Evolutionary conservation across 2,329 filamentous ascomycete species (phyloP).

Genomic region (Dothistroma septosporum): DNA sequence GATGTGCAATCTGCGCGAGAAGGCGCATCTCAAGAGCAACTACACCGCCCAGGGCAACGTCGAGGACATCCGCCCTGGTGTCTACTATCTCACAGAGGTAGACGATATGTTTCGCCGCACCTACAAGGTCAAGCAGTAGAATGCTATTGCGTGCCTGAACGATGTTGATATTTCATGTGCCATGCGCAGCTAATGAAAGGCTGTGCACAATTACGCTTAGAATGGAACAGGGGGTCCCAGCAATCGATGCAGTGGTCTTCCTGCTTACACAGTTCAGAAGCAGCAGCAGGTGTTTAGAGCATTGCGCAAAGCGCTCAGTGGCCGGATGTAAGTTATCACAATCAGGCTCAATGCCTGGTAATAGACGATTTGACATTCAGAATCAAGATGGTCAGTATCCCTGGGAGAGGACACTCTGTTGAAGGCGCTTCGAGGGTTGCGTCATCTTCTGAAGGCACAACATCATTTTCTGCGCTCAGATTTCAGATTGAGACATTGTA

Average conservation of each 20-base stretch:
- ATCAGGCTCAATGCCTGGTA: background rate
- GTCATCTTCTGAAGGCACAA: no score
- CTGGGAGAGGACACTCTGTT: background rate
- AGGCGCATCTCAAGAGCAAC: constrained; percentile 49
- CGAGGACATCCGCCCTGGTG: constrained; percentile 45
- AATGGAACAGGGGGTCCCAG: no score
- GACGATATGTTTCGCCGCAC: constrained; percentile 50
- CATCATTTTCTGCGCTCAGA: no score
- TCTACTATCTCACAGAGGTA: constrained; percentile 50
- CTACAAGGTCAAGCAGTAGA: constrained; percentile 49
- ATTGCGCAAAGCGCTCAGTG: no score
- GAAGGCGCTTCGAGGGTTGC: background rate
- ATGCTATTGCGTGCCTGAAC: background rate
- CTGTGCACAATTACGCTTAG: no score
- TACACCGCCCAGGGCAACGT: constrained; percentile 44
- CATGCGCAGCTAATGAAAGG: background rate
- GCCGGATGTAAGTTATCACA: background rate
- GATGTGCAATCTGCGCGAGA: constrained; percentile 52
- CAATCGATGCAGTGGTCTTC: no score
- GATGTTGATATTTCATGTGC: background rate
- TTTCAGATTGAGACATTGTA: no score
- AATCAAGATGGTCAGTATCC: background rate
- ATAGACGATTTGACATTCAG: background rate
- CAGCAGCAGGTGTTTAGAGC: no score
- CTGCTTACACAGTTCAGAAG: no score